Conservation (phyloP, 768 basidiomycete species). For the Lentinula sp. region DNA sequence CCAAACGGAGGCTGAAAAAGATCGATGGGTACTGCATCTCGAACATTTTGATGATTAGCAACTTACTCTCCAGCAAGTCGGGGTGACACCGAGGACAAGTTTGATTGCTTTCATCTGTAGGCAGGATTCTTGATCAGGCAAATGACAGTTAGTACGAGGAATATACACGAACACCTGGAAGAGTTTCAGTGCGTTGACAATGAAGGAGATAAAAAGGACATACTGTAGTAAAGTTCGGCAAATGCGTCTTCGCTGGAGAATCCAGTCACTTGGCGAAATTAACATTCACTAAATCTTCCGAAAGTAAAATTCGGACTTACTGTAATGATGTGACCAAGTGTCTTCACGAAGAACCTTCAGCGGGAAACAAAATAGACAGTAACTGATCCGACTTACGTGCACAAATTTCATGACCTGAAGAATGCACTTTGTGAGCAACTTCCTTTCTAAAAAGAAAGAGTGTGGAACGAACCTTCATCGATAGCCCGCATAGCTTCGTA, state of each 20-base stretch:
- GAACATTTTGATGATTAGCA: neutral
- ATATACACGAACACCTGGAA: neutral
- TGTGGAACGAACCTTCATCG: slow-evolving; percentile 29
- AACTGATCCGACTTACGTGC: slow-evolving; percentile 37
- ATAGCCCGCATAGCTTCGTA: slow-evolving; percentile 47
- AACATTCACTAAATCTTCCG: neutral
- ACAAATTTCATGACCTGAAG: slow-evolving; percentile 44
- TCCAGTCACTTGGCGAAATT: slow-evolving; percentile 39
- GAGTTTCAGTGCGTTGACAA: neutral
- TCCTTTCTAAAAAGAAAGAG: neutral
- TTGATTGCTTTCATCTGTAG: slow-evolving; percentile 45
- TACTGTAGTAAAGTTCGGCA: slow-evolving; percentile 74
- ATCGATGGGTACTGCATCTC: neutral
- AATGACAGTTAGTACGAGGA: neutral
- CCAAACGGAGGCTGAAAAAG: slow-evolving; percentile 50
- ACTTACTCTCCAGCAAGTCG: slow-evolving; percentile 55
- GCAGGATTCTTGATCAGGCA: neutral
- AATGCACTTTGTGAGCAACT: neutral
- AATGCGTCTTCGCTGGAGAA: slow-evolving; percentile 61
- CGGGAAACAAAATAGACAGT: neutral
- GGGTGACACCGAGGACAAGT: slow-evolving; percentile 47
- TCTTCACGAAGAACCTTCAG: slow-evolving; percentile 21
- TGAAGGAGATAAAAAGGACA: slow-evolving; percentile 12
- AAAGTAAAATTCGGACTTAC: slow-evolving; percentile 21
- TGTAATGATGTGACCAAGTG: slow-evolving; percentile 56